Evolutionary conservation across 495 filamentous ascomycete genomes (phyloP).

Genomic region (Mytilinidion resinicola): DNA sequence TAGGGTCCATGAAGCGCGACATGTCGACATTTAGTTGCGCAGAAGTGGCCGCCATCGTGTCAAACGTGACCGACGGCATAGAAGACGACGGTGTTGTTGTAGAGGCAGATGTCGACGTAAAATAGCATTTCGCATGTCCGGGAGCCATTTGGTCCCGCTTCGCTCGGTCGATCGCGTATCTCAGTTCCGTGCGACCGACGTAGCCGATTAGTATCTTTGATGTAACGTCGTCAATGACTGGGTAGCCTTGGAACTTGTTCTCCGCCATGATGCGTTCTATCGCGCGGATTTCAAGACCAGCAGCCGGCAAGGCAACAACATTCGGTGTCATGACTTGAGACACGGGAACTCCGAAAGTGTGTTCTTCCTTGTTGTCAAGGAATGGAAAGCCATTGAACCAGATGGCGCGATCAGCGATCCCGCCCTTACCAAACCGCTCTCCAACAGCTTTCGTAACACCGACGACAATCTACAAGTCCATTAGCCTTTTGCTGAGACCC

Average conservation of each 20-base stretch:
- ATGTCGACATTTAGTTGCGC: slow-evolving; percentile 67
- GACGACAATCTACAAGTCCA: slow-evolving; percentile 68
- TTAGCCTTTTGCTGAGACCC: background rate
- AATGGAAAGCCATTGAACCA: slow-evolving; percentile 99
- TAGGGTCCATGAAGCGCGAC: slow-evolving; percentile 80
- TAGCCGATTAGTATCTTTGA: slow-evolving; percentile 78
- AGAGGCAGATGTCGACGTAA: slow-evolving; percentile 53
- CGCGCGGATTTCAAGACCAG: slow-evolving; percentile 65
- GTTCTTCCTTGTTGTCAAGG: slow-evolving; percentile 96
- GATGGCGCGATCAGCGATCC: slow-evolving; percentile 97
- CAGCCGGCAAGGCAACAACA: slow-evolving; percentile 64
- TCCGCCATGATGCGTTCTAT: slow-evolving; percentile 69
- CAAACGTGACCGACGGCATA: slow-evolving; percentile 55
- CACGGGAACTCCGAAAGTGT: slow-evolving; percentile 92
- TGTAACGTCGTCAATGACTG: slow-evolving; percentile 71
- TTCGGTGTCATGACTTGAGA: slow-evolving; percentile 86
- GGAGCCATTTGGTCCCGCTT: slow-evolving; percentile 66
- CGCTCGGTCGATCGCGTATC: slow-evolving; percentile 84
- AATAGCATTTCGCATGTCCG: slow-evolving; percentile 68
- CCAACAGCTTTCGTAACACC: slow-evolving; percentile 93
- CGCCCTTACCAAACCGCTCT: slow-evolving; percentile 87
- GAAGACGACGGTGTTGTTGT: slow-evolving; percentile 36
- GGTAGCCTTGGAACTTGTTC: slow-evolving; percentile 91
- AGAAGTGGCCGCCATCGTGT: slow-evolving; percentile 53
- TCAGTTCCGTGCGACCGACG: slow-evolving; percentile 88